Evolutionary conservation across 352 stramenopile species (phyloP).

Genomic region (Phytopythium sindhum): DNA sequence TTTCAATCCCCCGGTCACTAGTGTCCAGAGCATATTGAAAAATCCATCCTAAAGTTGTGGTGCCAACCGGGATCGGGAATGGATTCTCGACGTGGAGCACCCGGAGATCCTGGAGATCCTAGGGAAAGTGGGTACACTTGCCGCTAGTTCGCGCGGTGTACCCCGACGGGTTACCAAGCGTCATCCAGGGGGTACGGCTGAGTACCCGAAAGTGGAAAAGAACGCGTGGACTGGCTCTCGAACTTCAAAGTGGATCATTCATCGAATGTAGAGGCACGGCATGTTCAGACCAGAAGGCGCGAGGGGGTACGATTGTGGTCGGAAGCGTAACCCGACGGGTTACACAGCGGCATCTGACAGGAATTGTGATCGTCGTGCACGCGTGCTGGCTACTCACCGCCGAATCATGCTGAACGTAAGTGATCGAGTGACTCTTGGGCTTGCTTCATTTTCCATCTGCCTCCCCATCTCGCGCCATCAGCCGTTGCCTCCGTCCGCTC

Average conservation of each 20-base stretch:
- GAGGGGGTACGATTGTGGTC: too few species aligned
- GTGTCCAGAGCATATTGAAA: background rate
- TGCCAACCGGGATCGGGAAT: background rate
- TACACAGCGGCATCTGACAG: background rate
- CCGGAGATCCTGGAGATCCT: background rate
- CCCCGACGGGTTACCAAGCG: background rate
- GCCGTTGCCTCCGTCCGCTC: too few species aligned
- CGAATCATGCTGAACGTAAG: background rate
- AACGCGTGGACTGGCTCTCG: background rate
- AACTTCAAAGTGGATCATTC: background rate
- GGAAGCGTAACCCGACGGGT: background rate
- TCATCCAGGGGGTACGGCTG: background rate
- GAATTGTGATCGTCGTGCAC: too few species aligned
- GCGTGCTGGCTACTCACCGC: background rate
- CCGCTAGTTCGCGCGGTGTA: too few species aligned
- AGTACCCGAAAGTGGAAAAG: conserved; percentile 1
- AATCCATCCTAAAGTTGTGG: background rate
- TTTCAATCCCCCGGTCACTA: background rate
- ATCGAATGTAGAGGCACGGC: background rate
- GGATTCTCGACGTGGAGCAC: background rate
- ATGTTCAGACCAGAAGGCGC: conserved; percentile 1
- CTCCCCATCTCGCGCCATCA: background rate
- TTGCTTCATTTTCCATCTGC: too few species aligned
- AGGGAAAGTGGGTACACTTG: background rate
- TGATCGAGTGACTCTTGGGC: background rate